Evolutionary conservation across 148 eudicot species (phyloP).

Genomic region (Chenopodium album): DNA sequence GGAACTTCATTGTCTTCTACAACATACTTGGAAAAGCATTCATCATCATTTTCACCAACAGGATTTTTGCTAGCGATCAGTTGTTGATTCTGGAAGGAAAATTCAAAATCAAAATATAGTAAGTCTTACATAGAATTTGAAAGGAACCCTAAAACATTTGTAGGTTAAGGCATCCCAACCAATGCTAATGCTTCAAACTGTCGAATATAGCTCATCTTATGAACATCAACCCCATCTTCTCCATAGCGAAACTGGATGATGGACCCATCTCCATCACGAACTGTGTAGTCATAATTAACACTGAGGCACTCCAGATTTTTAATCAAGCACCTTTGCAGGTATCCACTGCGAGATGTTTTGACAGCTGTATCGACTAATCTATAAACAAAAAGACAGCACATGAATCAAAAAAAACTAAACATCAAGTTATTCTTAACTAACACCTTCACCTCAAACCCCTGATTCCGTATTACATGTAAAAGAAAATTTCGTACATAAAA

Average conservation of each 20-base stretch:
- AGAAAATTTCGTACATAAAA: background rate
- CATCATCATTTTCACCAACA: constrained; percentile 42
- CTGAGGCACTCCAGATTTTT: constrained; percentile 87
- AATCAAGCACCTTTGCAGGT: constrained; percentile 85
- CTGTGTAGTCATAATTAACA: constrained; percentile 91
- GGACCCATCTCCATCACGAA: constrained; percentile 96
- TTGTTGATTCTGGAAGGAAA: constrained; percentile 56
- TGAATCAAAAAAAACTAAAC: background rate
- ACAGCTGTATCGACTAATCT: constrained; percentile 98
- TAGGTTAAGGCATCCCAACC: constrained; percentile 33
- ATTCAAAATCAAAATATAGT: background rate
- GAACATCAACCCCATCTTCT: constrained; percentile 97
- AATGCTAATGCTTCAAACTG: constrained; percentile 75
- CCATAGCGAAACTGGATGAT: constrained; percentile 88
- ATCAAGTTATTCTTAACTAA: background rate
- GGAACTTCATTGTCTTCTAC: constrained; percentile 58
- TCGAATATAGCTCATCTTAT: constrained; percentile 70
- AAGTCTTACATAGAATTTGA: background rate
- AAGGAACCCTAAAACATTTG: too few relatives aligned
- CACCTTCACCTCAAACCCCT: background rate
- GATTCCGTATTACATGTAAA: background rate
- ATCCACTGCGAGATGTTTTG: constrained; percentile 99
- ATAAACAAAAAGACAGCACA: constrained; percentile 11
- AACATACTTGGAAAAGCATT: constrained; percentile 50
- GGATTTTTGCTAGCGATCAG: constrained; percentile 47